Base-by-base conservation (phyloP, 2,329 filamentous ascomycete species). In the Trichoderma citrinoviride region DNA sequence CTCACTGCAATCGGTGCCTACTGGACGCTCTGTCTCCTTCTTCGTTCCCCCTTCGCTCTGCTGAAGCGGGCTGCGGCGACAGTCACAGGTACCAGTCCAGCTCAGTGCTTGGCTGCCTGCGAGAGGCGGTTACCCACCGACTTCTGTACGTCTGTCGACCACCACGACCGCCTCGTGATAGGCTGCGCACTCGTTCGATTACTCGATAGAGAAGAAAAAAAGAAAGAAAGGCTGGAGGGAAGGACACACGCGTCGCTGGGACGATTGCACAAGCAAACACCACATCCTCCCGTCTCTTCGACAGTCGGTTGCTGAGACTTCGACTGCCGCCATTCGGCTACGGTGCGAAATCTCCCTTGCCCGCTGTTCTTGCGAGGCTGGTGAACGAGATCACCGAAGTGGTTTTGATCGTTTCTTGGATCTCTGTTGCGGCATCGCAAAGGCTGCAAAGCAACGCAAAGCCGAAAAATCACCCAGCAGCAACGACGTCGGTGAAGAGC, bases 91-190 rank as follows among this genome's bases (percentile, higher is more conserved):
- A 56, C 23, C 62, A 43, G 52, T 43, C 46, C 44, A 64, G 54
- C 5, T 5, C 33, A 12, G 3, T 23, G 19, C 27, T 53, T 61
- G 46, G 56, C 43, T 15, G 41, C 62, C 57, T 21, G 57, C 33
- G 33, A 37, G 33, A 37, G 29, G 47, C n/a, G 57, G 56, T 62
- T 65, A 65, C 49, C 64, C 64, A 61, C 57, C 64, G 64, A 52
- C 56, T 65, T 61, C 37, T 65, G 64, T 65, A 62, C 64, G 62
- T 47, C 54, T 58, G 58, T 10, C 25, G 41, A 43, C 57, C n/a
- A 53, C 27, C 14, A 63, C 50, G 43, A 41, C 40, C 52, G 40
- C 55, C 54, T 40, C 37, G 47, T 19, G 49, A 54, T 62, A 53
- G 52, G 58, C 58, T 37, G 58, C 49, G 40, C 58, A 40, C 49